Evolutionary conservation across 2,329 filamentous ascomycete genomes (phyloP).

Genomic region (Fusarium tupiense): DNA sequence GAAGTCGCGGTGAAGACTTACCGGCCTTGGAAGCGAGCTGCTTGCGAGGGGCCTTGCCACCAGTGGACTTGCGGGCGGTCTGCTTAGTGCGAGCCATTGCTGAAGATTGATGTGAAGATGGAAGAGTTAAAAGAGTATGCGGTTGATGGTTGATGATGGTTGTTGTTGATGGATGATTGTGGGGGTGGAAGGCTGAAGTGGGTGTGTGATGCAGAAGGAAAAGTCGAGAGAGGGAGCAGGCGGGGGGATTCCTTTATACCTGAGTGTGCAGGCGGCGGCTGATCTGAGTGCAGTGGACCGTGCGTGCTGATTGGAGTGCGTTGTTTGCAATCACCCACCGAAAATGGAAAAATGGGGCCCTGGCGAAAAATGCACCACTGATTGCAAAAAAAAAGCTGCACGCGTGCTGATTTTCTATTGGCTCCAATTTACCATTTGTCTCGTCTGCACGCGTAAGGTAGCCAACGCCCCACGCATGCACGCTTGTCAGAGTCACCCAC

Average conservation of each 20-base stretch:
- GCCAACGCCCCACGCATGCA: neutral
- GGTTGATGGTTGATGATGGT: slow-evolving; percentile 36
- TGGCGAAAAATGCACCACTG: slow-evolving; percentile 28
- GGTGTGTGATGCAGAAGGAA: slow-evolving; percentile 56
- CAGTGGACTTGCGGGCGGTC: slow-evolving; percentile 79
- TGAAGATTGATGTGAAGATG: slow-evolving; percentile 49
- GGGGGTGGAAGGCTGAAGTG: slow-evolving; percentile 45
- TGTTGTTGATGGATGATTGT: slow-evolving; percentile 46
- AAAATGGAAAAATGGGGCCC: slow-evolving; percentile 35
- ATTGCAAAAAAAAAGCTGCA: slow-evolving; percentile 33
- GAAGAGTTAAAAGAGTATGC: slow-evolving; percentile 43
- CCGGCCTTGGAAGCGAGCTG: slow-evolving; percentile 98
- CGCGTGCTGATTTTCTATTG: slow-evolving; percentile 44
- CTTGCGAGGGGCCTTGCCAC: slow-evolving; percentile 87
- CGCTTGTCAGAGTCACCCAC: neutral
- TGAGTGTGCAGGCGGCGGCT: slow-evolving; percentile 49
- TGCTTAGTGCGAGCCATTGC: slow-evolving; percentile 74
- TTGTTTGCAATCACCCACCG: slow-evolving; percentile 39
- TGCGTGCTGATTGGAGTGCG: slow-evolving; percentile 38
- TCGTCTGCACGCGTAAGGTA: neutral
- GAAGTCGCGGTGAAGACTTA: slow-evolving; percentile 29
- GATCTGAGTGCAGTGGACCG: slow-evolving; percentile 48
- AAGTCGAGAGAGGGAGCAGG: slow-evolving; percentile 50
- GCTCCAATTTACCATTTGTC: slow-evolving; percentile 11
- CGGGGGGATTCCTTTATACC: slow-evolving; percentile 59